Percentiles rank a stretch among this genome's conserved stretches.
These are phyloP conservation scores for Lachnellula arida DNA, from an alignment of 2,329 filamentous ascomycete genomes.

Conservation along the genomic window DNA sequence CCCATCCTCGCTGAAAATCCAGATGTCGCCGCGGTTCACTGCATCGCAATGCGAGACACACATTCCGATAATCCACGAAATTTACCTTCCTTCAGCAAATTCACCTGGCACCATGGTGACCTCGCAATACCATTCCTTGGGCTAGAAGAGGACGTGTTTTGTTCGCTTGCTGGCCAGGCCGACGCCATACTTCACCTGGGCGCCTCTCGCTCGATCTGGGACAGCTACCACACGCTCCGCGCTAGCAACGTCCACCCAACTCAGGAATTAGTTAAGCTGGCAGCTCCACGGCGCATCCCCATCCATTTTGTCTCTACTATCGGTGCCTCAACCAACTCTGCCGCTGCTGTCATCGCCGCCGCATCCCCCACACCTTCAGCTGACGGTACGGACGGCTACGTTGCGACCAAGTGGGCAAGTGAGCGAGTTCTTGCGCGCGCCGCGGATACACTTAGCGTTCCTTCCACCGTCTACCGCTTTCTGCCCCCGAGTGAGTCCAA, in stretches of 20 bases:
- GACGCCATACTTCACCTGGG: constrained; percentile 51
- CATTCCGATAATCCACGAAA: neutral
- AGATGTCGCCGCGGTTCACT: constrained; percentile 37
- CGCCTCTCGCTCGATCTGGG: constrained; percentile 37
- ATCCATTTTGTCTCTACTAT: constrained; percentile 37
- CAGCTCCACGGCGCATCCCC: constrained; percentile 27
- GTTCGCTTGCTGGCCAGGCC: constrained; percentile 32
- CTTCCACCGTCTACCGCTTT: neutral
- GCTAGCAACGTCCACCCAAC: constrained; percentile 35
- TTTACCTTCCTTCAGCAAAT: constrained; percentile 12
- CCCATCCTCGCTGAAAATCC: constrained; percentile 31
- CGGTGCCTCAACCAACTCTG: neutral
- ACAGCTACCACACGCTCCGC: constrained; percentile 35
- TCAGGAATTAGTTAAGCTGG: constrained; percentile 32
- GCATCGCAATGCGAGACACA: constrained; percentile 38
- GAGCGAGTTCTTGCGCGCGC: constrained; percentile 30
- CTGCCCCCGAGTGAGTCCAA: too few relatives aligned
- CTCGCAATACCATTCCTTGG: constrained; percentile 36
- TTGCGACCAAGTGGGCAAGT: constrained; percentile 31
- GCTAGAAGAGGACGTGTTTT: constrained; percentile 31
- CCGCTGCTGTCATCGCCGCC: neutral
- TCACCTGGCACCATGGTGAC: constrained; percentile 36
- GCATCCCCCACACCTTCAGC: constrained; percentile 10
- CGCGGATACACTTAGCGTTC: neutral
- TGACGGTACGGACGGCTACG: constrained; percentile 31